Evolutionary conservation across 371 early-diverging fungal genomes (phyloP), one percentile per base, ranked within the genome.

Genomic region (Actinomortierella wolfii): DNA sequence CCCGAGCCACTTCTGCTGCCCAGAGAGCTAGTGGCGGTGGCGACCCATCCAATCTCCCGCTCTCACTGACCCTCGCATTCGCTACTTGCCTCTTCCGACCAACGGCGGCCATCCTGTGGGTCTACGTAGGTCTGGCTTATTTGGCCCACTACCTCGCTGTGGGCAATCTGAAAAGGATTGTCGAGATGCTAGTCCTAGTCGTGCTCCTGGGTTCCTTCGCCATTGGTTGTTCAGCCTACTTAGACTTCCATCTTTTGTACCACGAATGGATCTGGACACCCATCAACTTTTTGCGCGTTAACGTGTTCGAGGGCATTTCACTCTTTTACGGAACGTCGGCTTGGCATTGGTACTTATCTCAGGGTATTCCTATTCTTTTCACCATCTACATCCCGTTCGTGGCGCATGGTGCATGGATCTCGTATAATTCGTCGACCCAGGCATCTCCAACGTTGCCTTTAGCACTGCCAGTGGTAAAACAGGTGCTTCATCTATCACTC

Each of bases 241-340:
- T 94, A 21, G 96, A 97, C 71, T 64, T 57, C 18, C 40, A 60
- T 17, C 15, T 76, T 3, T 84, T 87, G 20, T 93, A 91, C 76
- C 54, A 64, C 8, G 56, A 67, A 46, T 82, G 82, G 70, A 83
- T 89, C 14, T 82, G 93, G 50, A 85, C 89, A 5, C 91, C 92
- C 0, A 78, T 79, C 53, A 84, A 88, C 26, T 97, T 97, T 68
- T 76, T 93, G 48, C 74, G 83, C 28, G 79, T 92, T 68, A 97
- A 97, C 68, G 85, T 97, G 11, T 56, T 88, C 1, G 80, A 88
- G 9, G 86, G 83, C 13, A 82, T 97, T 43, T 87, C 93, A 0
- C 54, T 86, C 0, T 95, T 95, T 79, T 97, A 97, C 64, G 98
- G 98, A 50, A 81, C 84, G 13, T 89, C 94, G 39, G 88, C 93